These are phyloP conservation scores for Cynanchum wilfordii DNA, from an alignment of 257 asterid species.

Conservation along the genomic window DNA sequence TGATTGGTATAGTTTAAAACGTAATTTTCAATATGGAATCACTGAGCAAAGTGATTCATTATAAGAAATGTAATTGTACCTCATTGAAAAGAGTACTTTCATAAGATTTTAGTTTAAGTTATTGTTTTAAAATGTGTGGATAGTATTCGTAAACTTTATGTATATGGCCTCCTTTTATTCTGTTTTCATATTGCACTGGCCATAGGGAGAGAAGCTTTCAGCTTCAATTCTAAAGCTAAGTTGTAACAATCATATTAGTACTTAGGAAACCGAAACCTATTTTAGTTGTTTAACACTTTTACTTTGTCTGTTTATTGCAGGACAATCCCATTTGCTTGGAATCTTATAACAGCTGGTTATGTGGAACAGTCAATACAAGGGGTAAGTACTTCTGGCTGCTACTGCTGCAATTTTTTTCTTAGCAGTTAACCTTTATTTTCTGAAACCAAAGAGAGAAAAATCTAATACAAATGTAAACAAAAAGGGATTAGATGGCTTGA, in stretches of 20 bases:
- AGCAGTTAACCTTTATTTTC: background rate
- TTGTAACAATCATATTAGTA: background rate
- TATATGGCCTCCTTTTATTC: background rate
- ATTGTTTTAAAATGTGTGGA: background rate
- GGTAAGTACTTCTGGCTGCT: constrained; percentile 41
- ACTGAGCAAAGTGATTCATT: too few relatives aligned
- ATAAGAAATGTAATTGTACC: too few relatives aligned
- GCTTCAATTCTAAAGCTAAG: background rate
- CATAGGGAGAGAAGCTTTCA: background rate
- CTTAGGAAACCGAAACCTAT: background rate
- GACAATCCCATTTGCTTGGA: constrained; percentile 97
- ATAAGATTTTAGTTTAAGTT: too few relatives aligned
- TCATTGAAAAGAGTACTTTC: too few relatives aligned
- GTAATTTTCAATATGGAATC: too few relatives aligned
- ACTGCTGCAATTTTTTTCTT: background rate
- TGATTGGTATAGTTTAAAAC: too few relatives aligned
- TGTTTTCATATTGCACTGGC: background rate
- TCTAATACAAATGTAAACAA: too few relatives aligned
- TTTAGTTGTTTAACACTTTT: constrained; percentile 7
- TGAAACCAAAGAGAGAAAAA: background rate
- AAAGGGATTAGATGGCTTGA: background rate
- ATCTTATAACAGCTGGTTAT: constrained; percentile 90
- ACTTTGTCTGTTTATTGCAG: constrained; percentile 35
- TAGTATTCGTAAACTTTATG: background rate
- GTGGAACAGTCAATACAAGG: constrained; percentile 75